Base-by-base conservation (phyloP, 148 eudicot species). In the Rhododendron simsii region DNA sequence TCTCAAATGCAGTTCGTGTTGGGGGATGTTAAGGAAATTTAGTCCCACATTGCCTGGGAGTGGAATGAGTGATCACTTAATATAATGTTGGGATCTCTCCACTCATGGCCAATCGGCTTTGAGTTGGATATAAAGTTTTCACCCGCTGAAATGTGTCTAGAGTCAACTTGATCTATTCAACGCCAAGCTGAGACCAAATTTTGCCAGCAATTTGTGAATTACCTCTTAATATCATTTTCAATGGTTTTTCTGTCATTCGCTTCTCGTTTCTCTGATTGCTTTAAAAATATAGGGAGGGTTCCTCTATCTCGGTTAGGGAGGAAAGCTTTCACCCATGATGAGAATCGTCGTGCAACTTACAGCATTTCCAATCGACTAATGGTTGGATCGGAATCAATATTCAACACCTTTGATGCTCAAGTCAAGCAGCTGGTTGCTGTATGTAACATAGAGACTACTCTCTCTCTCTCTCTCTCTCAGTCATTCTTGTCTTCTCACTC, bases 401-500 rank as follows among this genome's bases (percentile, higher is more conserved):
- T 94, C 83, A 61, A 92, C 21, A 92, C 95, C 48, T 95, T 94
- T 84, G 98, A 94, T 39, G 90, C 88, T 41, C 98, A 94, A 91
- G 92, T 83, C 90, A 95, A 95, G 93, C 96, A 94, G 87, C 92
- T 96, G 78, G 89, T 96, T 86, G 90, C 99, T 86, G 99, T 96
- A 94, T 81, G 98, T 91, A 51, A 59, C 45, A 69, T 0, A 35
- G 28, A 83, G 45, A 75, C 57, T 85, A 8, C 48, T 55, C 39
- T 18, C 47, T 76, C 35, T n/a, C 69, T 63, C 65, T 28, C 39
- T 10, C 45, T 21, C 39, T 8, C 37, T 7, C 11, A 51, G 13
- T 51, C 37, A 28, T 79, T 55, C 30, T 78, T 77, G 61, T 85
- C 69, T 63, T 59, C 35, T 59, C 21, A n/a, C 76, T 86, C 80